Percentiles rank a stretch among this genome's conserved stretches.
Conservation (phyloP, 2,329 filamentous ascomycete species). For the Neonectria punicea region DNA sequence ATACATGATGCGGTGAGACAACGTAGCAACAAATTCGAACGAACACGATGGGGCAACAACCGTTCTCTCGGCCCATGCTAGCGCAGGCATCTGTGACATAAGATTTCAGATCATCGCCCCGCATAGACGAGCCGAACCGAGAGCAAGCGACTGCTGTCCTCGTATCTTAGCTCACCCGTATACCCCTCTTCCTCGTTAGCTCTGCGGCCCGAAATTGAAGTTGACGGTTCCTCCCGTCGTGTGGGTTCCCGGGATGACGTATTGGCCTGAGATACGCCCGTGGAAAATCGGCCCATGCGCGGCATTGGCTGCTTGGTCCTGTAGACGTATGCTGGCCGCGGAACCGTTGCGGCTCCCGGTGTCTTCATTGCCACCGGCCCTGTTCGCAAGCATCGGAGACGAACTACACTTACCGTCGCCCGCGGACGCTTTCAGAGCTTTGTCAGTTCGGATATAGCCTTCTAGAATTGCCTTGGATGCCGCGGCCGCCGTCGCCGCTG, state of each 20-base stretch:
- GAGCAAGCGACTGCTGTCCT: neutral
- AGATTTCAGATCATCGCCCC: neutral
- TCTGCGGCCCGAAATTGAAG: conserved; percentile 9
- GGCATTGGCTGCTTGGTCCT: too few species aligned
- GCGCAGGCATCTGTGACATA: neutral
- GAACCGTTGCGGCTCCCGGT: too few species aligned
- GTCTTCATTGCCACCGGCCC: too few species aligned
- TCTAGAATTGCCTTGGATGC: too few species aligned
- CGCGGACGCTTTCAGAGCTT: too few species aligned
- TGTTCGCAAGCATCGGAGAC: too few species aligned
- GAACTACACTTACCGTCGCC: too few species aligned
- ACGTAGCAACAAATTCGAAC: neutral
- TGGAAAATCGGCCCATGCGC: too few species aligned
- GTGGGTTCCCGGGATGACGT: conserved; percentile 7
- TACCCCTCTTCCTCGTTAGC: too few species aligned
- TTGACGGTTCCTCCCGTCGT: conserved; percentile 1
- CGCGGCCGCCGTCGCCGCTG: too few species aligned
- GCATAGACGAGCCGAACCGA: neutral
- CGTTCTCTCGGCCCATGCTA: neutral
- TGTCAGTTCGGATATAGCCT: too few species aligned
- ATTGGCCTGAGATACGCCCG: neutral
- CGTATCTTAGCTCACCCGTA: neutral
- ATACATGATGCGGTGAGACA: neutral
- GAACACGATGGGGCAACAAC: neutral
- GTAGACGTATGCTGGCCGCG: too few species aligned